Conservation (phyloP, 2,329 filamentous ascomycete genomes). For the Didymella pinodella region DNA sequence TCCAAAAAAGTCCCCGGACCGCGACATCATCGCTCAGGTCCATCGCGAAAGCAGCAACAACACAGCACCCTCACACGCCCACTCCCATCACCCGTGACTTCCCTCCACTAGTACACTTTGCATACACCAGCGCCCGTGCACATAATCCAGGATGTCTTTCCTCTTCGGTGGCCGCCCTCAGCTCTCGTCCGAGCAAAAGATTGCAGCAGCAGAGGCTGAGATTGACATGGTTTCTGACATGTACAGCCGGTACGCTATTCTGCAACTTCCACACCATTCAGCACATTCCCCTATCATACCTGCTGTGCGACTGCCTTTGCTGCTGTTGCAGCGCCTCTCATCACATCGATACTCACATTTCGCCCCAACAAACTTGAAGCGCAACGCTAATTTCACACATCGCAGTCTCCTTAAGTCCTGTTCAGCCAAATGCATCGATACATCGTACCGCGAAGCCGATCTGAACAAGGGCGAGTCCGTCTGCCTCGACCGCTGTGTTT, state of each 20-base stretch:
- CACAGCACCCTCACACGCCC: constrained; percentile 5
- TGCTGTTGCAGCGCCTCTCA: too few relatives aligned
- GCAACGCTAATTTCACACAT: too few relatives aligned
- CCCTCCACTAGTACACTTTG: too few relatives aligned
- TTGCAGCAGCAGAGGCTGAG: constrained; percentile 93
- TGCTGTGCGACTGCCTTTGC: too few relatives aligned
- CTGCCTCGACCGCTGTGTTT: constrained; percentile 95
- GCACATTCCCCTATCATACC: not conserved
- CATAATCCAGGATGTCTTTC: constrained; percentile 44
- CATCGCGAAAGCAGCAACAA: constrained; percentile 5
- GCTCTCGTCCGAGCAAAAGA: constrained; percentile 95
- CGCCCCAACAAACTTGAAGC: too few relatives aligned
- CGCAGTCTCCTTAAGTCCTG: constrained; percentile 84
- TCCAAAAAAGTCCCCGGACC: constrained; percentile 11
- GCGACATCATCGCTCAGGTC: constrained; percentile 21
- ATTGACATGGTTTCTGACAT: constrained; percentile 98
- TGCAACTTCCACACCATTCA: too few relatives aligned
- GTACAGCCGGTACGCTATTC: constrained; percentile 83
- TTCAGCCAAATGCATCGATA: constrained; percentile 91
- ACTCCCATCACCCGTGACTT: not conserved
- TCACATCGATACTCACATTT: too few relatives aligned
- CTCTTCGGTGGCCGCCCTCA: constrained; percentile 72
- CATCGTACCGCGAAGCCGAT: constrained; percentile 91
- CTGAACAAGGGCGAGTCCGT: constrained; percentile 99
- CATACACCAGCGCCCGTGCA: not conserved